Percentiles rank a stretch among this genome's conserved stretches.
These are phyloP conservation scores for Calvatia gigantea DNA, from an alignment of 768 basidiomycete genomes.

Conservation along the genomic window DNA sequence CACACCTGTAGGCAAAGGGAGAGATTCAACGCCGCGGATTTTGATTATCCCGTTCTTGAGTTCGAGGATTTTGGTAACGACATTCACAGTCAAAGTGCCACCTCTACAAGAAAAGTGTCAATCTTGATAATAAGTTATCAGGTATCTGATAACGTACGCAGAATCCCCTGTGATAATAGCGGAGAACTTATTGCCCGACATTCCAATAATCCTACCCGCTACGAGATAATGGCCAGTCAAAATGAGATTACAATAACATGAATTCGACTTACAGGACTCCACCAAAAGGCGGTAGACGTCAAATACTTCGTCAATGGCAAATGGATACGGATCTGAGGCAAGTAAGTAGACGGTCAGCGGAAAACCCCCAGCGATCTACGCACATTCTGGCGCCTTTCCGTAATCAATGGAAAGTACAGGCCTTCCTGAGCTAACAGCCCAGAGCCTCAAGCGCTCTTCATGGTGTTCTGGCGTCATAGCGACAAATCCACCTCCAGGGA, in stretches of 20 bases:
- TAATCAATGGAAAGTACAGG: slow-evolving; percentile 89
- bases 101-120: slow-evolving; percentile 50
- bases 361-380: slow-evolving; percentile 19
- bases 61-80: slow-evolving; percentile 85
- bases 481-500: slow-evolving; percentile 96
- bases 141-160: slow-evolving; percentile 61
- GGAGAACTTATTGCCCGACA: slow-evolving; percentile 78
- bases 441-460: slow-evolving; percentile 85
- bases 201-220: slow-evolving; percentile 79
- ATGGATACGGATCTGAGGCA: slow-evolving; percentile 87
- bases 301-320: slow-evolving; percentile 92
- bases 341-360: not conserved
- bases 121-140: not conserved
- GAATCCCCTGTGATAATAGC: slow-evolving; percentile 90
- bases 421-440: slow-evolving; percentile 77
- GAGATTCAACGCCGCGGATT: slow-evolving; percentile 30
- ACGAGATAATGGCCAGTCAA: not conserved
- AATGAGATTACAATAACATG: not conserved
- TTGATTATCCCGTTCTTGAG: slow-evolving; percentile 33
- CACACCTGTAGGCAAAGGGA: slow-evolving; percentile 77
- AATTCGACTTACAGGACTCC: slow-evolving; percentile 53
- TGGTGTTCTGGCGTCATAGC: slow-evolving; percentile 97
- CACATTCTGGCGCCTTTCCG: slow-evolving; percentile 96
- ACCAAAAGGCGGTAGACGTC: slow-evolving; percentile 83
- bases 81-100: slow-evolving; percentile 79